Evolutionary conservation across 176 grass and related monocot species (phyloP).

Genomic region (Oryza glumipatula): DNA sequence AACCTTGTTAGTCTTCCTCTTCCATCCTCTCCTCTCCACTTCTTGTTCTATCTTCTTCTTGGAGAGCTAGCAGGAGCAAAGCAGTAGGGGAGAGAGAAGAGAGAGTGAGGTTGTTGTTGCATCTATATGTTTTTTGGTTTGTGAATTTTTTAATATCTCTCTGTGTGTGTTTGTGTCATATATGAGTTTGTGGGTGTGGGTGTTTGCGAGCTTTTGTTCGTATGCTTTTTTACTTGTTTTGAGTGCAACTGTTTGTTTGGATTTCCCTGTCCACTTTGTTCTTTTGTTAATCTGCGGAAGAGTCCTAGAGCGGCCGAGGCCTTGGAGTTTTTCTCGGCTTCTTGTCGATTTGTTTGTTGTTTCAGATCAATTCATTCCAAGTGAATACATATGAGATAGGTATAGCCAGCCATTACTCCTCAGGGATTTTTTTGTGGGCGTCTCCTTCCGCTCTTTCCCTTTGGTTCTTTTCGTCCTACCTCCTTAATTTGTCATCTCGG

Average conservation of each 20-base stretch:
- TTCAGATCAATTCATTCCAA: conserved; percentile 65
- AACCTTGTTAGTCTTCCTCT: conserved; percentile 55
- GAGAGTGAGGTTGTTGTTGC: conserved; percentile 38
- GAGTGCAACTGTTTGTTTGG: conserved; percentile 96
- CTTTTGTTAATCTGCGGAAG: conserved; percentile 81
- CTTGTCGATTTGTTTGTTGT: conserved; percentile 64
- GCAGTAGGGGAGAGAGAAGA: conserved; percentile 30
- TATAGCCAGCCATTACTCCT: conserved; percentile 35
- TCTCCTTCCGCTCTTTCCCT: conserved; percentile 44
- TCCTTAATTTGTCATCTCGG: conserved; percentile 46
- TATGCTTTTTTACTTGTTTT: conserved; percentile 84
- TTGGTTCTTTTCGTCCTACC: conserved; percentile 54
- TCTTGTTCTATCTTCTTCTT: conserved; percentile 39
- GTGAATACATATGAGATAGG: conserved; percentile 50
- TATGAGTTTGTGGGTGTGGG: conserved; percentile 53
- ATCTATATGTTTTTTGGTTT: conserved; percentile 43
- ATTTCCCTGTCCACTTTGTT: conserved; percentile 88
- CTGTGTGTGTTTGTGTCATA: conserved; percentile 55
- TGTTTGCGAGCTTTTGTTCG: conserved; percentile 79
- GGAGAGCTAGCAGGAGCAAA: conserved; percentile 17
- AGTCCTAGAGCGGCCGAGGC: conserved; percentile 54
- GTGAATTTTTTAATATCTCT: conserved; percentile 48
- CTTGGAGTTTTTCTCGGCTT: conserved; percentile 74
- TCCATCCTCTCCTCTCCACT: conserved; percentile 49
- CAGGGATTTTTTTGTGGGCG: conserved; percentile 50